Evolutionary conservation across 2,329 filamentous ascomycete species (phyloP), one percentile per base, ranked within the genome.

Genomic region (Penicillium sp.): DNA sequence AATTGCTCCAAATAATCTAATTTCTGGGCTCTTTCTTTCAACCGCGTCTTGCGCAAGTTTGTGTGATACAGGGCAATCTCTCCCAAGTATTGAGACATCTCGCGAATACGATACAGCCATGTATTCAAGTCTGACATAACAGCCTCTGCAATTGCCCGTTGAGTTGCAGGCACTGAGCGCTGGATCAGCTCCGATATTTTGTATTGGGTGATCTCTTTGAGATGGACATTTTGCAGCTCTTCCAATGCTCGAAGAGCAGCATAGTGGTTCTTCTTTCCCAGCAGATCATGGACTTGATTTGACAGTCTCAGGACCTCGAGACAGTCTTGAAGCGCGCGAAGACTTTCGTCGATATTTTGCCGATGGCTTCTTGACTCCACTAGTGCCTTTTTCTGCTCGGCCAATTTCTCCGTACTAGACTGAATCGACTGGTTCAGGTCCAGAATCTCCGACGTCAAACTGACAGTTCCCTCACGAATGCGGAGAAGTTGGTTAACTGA

Each of bases 51-150:
- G 46, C 94, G 85, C 69, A 95, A 83, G 65, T 97, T 89, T 0
- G 94, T 99, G 68, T 97, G 91, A 68, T 95, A 97, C 69, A 99
- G 95, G 3, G 94, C 92, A 6, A 99, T 90, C 71, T 99, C 94
- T 4, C 94, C 94, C 7, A 99, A 77, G 61, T 96, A 97, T 64
- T 97, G 93, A 1, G 94, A 97, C 18, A 91, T 96, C 72, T 99
- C 94, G 65, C 94, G 86, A 61, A 99, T 96, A 21, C 90, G 87
- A 67, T 89, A 99, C 9, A 99, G 80, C 94, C 94, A 99, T 0
- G 91, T 97, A 68, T 97, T 97, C 55, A 99, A 76, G 73, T 99
- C 94, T 2, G 85, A 89, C 91, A 97, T 97, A 63, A 99, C 94
- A 14, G 92, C 91, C 73, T 97, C 93, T 3, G 93, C 93, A 56